Percentiles rank a stretch among this genome's conserved stretches.
phyloP scores from a whole-genome alignment of 192 early-diverging fungal genomes.

The Glomus cerebriforme region DNA sequence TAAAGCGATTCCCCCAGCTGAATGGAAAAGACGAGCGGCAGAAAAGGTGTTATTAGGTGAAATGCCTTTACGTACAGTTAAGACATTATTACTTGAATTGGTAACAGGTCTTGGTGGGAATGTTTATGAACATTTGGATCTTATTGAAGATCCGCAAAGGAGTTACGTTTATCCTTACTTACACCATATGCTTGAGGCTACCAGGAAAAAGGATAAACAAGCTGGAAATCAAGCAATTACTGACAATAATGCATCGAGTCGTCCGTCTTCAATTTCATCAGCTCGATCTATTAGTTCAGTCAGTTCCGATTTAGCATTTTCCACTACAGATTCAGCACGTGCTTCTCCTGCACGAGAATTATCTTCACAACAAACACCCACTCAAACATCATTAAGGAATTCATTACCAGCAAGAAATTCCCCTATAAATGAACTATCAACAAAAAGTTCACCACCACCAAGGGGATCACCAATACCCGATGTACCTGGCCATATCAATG shows the following conservation, averaged over 20 bases:
- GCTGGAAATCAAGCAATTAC: neutral
- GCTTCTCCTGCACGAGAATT: neutral
- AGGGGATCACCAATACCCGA: conserved; percentile 29
- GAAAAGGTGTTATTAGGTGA: conserved; percentile 81
- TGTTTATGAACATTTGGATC: conserved; percentile 57
- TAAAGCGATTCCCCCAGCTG: conserved; percentile 71
- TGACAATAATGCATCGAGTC: neutral
- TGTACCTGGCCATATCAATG: conserved; percentile 31
- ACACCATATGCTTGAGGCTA: conserved; percentile 57
- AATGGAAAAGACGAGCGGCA: conserved; percentile 82
- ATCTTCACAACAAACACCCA: neutral
- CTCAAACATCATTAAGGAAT: neutral
- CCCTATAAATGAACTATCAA: conserved; percentile 16
- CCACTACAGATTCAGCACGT: neutral
- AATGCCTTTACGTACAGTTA: conserved; percentile 92
- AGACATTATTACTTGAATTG: conserved; percentile 85
- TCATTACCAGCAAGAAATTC: neutral
- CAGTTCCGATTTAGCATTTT: neutral
- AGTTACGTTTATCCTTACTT: conserved; percentile 71
- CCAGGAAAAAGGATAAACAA: conserved; percentile 38
- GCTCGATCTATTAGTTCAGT: conserved; percentile 12
- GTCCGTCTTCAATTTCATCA: conserved; percentile 31
- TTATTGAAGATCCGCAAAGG: conserved; percentile 63
- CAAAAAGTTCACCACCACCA: conserved; percentile 24
- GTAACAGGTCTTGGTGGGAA: conserved; percentile 64